Evolutionary conservation across 2,329 filamentous ascomycete species (phyloP).

Genomic region (Trichophyton schoenleinii): DNA sequence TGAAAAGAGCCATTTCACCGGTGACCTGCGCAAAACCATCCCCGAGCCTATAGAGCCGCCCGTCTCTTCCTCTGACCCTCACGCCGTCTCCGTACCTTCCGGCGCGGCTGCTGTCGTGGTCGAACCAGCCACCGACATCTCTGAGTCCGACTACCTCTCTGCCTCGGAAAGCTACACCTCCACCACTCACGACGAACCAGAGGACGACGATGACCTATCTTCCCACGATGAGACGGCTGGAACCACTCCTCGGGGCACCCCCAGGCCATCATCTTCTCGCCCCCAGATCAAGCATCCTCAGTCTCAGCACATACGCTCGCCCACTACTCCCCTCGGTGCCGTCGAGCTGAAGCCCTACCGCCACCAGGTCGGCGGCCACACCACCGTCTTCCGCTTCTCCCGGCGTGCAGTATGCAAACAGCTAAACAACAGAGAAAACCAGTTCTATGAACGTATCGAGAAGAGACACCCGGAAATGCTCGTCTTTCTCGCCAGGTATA

Average conservation of each 20-base stretch:
- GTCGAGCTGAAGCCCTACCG: slow-evolving; percentile 95
- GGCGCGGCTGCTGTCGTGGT: slow-evolving; percentile 20
- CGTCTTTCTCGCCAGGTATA: slow-evolving; percentile 87
- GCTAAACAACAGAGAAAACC: slow-evolving; percentile 93
- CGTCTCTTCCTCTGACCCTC: slow-evolving; percentile 9
- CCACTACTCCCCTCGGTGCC: slow-evolving; percentile 57
- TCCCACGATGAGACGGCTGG: slow-evolving; percentile 41
- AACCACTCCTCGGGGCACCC: slow-evolving; percentile 33
- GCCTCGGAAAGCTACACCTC: slow-evolving; percentile 33
- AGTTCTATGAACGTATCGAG: slow-evolving; percentile 96
- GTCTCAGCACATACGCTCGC: slow-evolving; percentile 11
- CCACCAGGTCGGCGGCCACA: slow-evolving; percentile 94
- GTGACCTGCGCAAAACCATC: slow-evolving; percentile 38
- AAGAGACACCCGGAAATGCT: slow-evolving; percentile 78
- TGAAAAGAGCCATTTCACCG: slow-evolving; percentile 49
- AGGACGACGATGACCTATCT: slow-evolving; percentile 39
- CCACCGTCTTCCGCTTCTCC: slow-evolving; percentile 91
- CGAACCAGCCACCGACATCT: slow-evolving; percentile 28
- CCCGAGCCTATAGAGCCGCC: slow-evolving; percentile 20
- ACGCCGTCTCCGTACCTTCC: no score
- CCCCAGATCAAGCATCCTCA: slow-evolving; percentile 15
- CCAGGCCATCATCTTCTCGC: slow-evolving; percentile 16
- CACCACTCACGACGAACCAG: slow-evolving; percentile 16
- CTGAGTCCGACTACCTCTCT: slow-evolving; percentile 34
- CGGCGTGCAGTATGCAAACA: slow-evolving; percentile 93